A percentile compares a stretch with the other conserved stretches of the same genome.
These are phyloP conservation scores for Phoma sp. DNA, from an alignment of 2,329 filamentous ascomycete species.

Conservation along the genomic window DNA sequence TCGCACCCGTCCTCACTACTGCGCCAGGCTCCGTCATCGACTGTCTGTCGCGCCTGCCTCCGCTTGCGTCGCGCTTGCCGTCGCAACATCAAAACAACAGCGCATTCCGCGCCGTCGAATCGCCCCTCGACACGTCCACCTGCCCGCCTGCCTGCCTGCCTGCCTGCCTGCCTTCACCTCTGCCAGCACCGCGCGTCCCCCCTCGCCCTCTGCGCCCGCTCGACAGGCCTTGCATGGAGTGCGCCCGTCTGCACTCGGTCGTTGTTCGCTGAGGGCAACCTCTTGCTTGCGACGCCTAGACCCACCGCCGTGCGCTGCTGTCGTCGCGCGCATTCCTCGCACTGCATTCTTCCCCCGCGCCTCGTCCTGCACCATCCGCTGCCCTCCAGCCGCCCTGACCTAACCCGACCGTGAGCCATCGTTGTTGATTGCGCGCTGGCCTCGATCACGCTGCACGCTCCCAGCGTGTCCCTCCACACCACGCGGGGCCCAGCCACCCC, in stretches of 20 bases:
- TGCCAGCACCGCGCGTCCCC: constrained; percentile 22
- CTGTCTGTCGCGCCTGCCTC: constrained; percentile 11
- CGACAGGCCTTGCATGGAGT: constrained; percentile 46
- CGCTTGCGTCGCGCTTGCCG: constrained; percentile 25
- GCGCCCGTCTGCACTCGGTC: constrained; percentile 23
- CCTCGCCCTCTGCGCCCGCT: constrained; percentile 17
- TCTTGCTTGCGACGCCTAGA: constrained; percentile 29
- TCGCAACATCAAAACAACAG: constrained; percentile 29
- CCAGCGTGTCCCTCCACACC: constrained; percentile 10
- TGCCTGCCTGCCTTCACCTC: constrained; percentile 10
- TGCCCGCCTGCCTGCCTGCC: background rate
- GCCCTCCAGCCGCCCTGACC: no score
- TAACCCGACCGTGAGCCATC: constrained; percentile 27
- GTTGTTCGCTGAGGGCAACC: constrained; percentile 44
- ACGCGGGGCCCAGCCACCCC: constrained; percentile 16
- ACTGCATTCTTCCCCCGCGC: constrained; percentile 36
- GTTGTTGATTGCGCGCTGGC: constrained; percentile 36
- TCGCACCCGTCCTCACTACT: constrained; percentile 1
- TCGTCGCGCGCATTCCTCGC: constrained; percentile 32
- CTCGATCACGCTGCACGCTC: constrained; percentile 26
- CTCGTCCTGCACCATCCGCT: constrained; percentile 17
- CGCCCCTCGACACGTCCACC: constrained; percentile 24
- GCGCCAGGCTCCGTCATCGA: constrained; percentile 27
- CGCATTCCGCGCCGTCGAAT: constrained; percentile 35
- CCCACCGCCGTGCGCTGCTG: constrained; percentile 21